These are phyloP conservation scores for Pyrenula aspistea DNA, from an alignment of 495 filamentous ascomycete genomes.

Conservation along the genomic window DNA sequence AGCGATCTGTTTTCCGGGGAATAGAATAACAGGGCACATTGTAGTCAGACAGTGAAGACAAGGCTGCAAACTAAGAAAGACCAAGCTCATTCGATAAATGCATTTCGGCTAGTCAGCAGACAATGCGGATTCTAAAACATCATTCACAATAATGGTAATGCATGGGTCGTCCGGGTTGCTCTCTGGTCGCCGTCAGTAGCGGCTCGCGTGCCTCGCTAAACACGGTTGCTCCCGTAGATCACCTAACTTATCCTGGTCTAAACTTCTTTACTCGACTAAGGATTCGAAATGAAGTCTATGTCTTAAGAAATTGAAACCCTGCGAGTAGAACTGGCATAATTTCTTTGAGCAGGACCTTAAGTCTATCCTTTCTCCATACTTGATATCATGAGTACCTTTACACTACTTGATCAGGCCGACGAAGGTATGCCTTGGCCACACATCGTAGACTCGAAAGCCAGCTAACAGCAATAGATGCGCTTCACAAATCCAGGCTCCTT, in stretches of 20 bases:
- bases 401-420: slow-evolving; percentile 30
- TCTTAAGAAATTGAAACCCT: too few species aligned
- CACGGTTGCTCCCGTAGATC: background rate
- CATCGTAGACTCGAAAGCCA: slow-evolving; percentile 9
- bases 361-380: too few species aligned
- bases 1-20: background rate
- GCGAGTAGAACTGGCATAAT: too few species aligned
- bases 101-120: too few species aligned
- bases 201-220: background rate
- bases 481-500: slow-evolving; percentile 84
- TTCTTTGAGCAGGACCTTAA: too few species aligned
- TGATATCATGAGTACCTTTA: background rate
- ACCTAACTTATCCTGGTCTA: background rate
- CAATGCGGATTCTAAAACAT: too few species aligned
- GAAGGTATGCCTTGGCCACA: slow-evolving; percentile 29
- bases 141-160: too few species aligned
- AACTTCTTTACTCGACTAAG: background rate
- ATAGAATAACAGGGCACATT: background rate
- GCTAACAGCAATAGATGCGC: slow-evolving; percentile 50
- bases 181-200: background rate
- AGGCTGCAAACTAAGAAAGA: too few species aligned
- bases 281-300: too few species aligned
- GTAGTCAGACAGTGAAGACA: background rate
- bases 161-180: background rate
- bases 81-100: too few species aligned